phyloP scores from a whole-genome alignment of 306 rosid genomes.

The Albizia julibrissin region DNA sequence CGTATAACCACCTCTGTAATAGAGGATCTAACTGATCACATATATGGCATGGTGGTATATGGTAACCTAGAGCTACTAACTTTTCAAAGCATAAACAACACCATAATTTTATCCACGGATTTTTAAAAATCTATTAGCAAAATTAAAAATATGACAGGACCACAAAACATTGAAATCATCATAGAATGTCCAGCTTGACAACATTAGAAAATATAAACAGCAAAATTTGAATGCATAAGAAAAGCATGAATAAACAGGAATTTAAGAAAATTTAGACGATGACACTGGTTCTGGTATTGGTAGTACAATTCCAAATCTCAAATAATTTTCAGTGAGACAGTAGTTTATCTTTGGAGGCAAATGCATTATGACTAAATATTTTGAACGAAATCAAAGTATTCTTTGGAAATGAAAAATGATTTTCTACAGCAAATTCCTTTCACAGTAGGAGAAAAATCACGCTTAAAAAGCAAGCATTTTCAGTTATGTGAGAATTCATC shows the following conservation, averaged over 20 bases:
- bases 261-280: conserved; percentile 14
- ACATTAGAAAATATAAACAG: conserved; percentile 2
- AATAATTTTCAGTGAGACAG: background rate
- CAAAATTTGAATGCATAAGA: background rate
- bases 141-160: background rate
- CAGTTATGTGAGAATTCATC: conserved; percentile 11
- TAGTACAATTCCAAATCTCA: conserved; percentile 23
- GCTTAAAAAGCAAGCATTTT: conserved; percentile 17
- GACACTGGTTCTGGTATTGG: background rate
- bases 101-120: conserved; percentile 9
- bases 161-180: conserved; percentile 27
- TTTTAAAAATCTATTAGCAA: conserved; percentile 16
- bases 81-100: conserved; percentile 22
- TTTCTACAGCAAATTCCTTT: conserved; percentile 13
- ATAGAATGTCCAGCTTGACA: conserved; percentile 18
- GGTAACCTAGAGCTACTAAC: conserved; percentile 9
- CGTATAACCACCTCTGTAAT: background rate
- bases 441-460: conserved; percentile 5
- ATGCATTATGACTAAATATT: background rate
- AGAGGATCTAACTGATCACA: conserved; percentile 21
- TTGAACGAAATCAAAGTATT: background rate
- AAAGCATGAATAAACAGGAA: conserved; percentile 16
- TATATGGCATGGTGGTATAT: background rate
- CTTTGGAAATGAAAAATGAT: conserved; percentile 18
- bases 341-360: conserved; percentile 18